A percentile compares a stretch with the other conserved stretches of the same genome.
phyloP scores from a whole-genome alignment of 2,329 filamentous ascomycete species.

The Onygenales sp. region DNA sequence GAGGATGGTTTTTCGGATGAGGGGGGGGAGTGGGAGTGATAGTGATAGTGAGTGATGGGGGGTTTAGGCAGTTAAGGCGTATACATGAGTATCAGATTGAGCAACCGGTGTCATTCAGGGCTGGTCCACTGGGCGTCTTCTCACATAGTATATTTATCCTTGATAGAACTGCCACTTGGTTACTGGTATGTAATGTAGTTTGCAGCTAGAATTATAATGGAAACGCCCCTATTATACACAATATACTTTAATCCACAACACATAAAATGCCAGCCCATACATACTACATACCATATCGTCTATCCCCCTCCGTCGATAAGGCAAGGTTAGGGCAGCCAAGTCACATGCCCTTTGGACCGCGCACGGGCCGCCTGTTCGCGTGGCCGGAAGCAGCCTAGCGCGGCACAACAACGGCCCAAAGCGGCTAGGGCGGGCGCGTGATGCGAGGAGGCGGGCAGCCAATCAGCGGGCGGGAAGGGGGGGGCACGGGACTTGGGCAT shows the following conservation, averaged over 20 bases:
- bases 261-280: no score
- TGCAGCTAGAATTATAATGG: no score
- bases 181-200: no score
- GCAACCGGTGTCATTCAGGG: no score
- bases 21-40: neutral
- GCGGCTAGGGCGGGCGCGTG: constrained; percentile 10
- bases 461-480: constrained; percentile 18
- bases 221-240: no score
- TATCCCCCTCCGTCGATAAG: no score
- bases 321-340: neutral
- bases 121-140: no score
- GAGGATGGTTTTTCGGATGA: constrained; percentile 25
- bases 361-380: neutral
- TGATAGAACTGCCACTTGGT: no score
- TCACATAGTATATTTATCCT: no score
- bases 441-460: constrained; percentile 10
- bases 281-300: no score
- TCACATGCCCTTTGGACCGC: neutral
- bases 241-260: no score
- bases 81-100: no score
- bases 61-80: neutral
- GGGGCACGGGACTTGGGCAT: constrained; percentile 31
- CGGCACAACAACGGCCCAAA: neutral
- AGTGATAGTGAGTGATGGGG: neutral
- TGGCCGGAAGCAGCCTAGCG: neutral